Percentiles rank a stretch among this genome's conserved stretches.
Conservation (phyloP, 1,284 basidiomycete genomes). For the Ustilago cynodontis region DNA sequence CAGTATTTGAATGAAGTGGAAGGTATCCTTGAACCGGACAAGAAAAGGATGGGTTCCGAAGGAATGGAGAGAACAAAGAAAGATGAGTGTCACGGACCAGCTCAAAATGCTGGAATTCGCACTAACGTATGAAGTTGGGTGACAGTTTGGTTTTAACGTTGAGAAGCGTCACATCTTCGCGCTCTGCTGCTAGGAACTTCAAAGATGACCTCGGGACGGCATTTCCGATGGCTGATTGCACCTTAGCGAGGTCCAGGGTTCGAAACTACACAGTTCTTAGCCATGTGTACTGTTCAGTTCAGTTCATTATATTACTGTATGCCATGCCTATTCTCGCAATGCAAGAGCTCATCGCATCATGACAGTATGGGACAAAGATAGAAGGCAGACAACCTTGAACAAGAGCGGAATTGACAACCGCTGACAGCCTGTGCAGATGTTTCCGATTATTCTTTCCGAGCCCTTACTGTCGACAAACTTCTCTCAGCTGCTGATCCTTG, state of each 20-base stretch:
- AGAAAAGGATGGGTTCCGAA: neutral
- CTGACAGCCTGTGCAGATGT: too few relatives aligned
- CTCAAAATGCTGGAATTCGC: neutral
- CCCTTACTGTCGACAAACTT: too few relatives aligned
- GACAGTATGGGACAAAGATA: too few relatives aligned
- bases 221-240: constrained; percentile 7
- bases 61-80: neutral
- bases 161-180: neutral
- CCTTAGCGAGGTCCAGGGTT: neutral
- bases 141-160: neutral
- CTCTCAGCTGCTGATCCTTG: too few relatives aligned
- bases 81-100: constrained; percentile 16
- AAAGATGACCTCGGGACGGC: constrained; percentile 7
- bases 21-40: neutral
- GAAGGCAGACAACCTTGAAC: too few relatives aligned
- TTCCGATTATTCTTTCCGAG: too few relatives aligned
- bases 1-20: neutral
- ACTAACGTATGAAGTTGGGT: constrained; percentile 6
- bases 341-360: constrained; percentile 4
- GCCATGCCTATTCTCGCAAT: too few relatives aligned
- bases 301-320: neutral
- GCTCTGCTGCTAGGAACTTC: neutral
- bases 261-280: neutral
- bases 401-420: too few relatives aligned
- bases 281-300: neutral